Percentiles rank a stretch among this genome's conserved stretches.
These are phyloP conservation scores for Ophiobolus disseminans DNA, from an alignment of 2,329 filamentous ascomycete genomes.

Conservation along the genomic window DNA sequence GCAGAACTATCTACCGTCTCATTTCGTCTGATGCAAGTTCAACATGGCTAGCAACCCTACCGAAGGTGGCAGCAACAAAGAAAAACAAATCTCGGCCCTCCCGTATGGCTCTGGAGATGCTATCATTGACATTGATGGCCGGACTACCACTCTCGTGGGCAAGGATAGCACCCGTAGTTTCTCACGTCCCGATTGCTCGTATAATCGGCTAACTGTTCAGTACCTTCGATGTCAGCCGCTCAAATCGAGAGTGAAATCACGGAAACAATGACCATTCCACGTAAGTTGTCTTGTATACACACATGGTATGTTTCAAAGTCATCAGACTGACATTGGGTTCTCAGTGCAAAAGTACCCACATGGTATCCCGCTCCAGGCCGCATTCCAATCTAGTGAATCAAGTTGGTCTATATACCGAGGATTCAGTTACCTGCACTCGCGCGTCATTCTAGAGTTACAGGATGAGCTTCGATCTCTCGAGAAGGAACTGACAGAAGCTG, in stretches of 20 bases:
- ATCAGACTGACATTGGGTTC: background rate
- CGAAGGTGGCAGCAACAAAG: background rate
- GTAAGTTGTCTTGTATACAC: conserved; percentile 4
- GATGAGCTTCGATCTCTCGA: conserved; percentile 44
- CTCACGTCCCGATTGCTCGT: too few species aligned
- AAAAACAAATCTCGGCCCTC: background rate
- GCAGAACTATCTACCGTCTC: too few species aligned
- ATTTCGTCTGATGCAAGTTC: too few species aligned
- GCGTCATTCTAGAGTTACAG: conserved; percentile 44
- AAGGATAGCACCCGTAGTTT: background rate
- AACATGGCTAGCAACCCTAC: background rate
- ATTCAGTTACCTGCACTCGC: conserved; percentile 44
- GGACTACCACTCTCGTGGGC: conserved; percentile 12
- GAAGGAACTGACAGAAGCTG: conserved; percentile 24
- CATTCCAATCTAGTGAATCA: conserved; percentile 45
- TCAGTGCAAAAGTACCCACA: conserved; percentile 35
- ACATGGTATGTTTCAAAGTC: background rate
- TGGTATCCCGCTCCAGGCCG: conserved; percentile 43
- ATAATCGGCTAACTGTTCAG: too few species aligned
- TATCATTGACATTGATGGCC: conserved; percentile 20
- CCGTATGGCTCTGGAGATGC: conserved; percentile 2
- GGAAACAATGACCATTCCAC: conserved; percentile 15
- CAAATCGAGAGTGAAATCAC: conserved; percentile 6
- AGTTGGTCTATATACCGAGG: conserved; percentile 46
- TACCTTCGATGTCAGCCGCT: background rate